A percentile compares a stretch with the other conserved stretches of the same genome.
phyloP scores from a whole-genome alignment of 768 basidiomycete species.

The Piloderma croceum region DNA sequence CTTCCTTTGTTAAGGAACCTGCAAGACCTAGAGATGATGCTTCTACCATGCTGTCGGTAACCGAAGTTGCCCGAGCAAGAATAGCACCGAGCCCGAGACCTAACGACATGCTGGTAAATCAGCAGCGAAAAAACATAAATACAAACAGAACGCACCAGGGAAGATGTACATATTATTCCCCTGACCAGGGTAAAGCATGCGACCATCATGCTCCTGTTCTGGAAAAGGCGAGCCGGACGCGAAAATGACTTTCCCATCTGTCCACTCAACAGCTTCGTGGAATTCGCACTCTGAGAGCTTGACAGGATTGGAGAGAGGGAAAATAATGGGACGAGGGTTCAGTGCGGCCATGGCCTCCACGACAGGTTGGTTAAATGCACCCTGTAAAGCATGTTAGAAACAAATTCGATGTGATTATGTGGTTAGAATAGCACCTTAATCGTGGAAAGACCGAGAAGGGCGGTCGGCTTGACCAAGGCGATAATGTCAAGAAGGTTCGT shows the following conservation, averaged over 20 bases:
- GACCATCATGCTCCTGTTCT: conserved; percentile 49
- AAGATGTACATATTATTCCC: conserved; percentile 95
- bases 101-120: conserved; percentile 20
- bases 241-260: conserved; percentile 74
- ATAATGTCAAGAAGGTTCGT: conserved; percentile 72
- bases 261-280: conserved; percentile 64
- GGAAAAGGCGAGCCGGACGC: conserved; percentile 88
- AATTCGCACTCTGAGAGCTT: conserved; percentile 79
- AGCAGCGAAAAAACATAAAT: conserved; percentile 1
- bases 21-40: conserved; percentile 79
- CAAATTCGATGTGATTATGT: conserved; percentile 18
- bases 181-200: conserved; percentile 70
- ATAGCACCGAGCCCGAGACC: conserved; percentile 80
- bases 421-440: conserved; percentile 45
- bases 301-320: conserved; percentile 89
- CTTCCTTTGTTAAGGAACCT: conserved; percentile 63
- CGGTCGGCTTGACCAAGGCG: conserved; percentile 79
- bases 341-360: conserved; percentile 72
- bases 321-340: conserved; percentile 83
- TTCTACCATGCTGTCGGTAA: conserved; percentile 88
- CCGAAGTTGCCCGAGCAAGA: conserved; percentile 56
- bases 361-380: conserved; percentile 69
- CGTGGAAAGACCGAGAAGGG: conserved; percentile 86
- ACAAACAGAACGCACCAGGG: conserved; percentile 38
- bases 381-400: conserved; percentile 28